Evolutionary conservation across 805 yeast species (phyloP).

Genomic region (Yarrowia sp.): DNA sequence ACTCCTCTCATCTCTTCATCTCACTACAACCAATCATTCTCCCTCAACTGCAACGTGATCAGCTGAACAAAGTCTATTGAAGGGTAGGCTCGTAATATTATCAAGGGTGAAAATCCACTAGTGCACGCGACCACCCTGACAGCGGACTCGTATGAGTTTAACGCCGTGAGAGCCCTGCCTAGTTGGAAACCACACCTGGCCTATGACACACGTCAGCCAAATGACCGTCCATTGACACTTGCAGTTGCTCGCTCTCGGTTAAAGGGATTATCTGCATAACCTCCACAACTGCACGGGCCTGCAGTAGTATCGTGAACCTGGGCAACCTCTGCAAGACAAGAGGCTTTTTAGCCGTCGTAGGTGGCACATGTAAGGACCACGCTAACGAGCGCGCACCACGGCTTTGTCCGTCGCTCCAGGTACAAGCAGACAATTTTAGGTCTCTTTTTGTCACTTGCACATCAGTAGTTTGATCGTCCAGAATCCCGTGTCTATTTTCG

Average conservation of each 20-base stretch:
- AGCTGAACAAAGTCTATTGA: conserved; percentile 29
- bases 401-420: conserved; percentile 28
- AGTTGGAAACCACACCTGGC: background rate
- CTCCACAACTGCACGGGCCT: conserved; percentile 28
- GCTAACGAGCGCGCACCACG: background rate
- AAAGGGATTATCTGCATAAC: conserved; percentile 6
- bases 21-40: conserved; percentile 25
- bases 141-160: background rate
- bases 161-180: too few species aligned
- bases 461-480: conserved; percentile 2
- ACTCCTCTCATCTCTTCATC: too few species aligned
- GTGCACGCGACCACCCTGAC: conserved; percentile 29
- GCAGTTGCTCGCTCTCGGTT: conserved; percentile 19
- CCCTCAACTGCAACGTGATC: conserved; percentile 31
- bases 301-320: conserved; percentile 29
- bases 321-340: conserved; percentile 1
- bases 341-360: background rate
- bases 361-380: background rate
- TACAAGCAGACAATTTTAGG: conserved; percentile 6
- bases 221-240: background rate
- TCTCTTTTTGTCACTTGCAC: conserved; percentile 4
- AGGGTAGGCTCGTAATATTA: conserved; percentile 8
- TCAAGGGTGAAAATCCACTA: conserved; percentile 28
- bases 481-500: conserved; percentile 7
- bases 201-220: background rate